Percentiles rank a stretch among this genome's conserved stretches.
These are phyloP conservation scores for Fusarium tanahbumbuense DNA, from an alignment of 2,329 filamentous ascomycete genomes.

Conservation along the genomic window DNA sequence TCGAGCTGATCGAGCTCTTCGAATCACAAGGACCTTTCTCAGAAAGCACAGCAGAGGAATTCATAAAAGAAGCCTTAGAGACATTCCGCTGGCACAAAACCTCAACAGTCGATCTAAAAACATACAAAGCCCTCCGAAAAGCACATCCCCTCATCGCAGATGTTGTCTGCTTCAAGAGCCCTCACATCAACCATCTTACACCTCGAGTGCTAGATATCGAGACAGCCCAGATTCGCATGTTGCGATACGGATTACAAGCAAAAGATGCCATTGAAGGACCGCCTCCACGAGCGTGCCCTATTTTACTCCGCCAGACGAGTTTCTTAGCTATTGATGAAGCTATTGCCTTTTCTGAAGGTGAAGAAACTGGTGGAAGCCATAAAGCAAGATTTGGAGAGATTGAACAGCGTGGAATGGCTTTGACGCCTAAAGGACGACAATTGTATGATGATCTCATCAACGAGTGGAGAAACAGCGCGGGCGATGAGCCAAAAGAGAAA, in stretches of 20 bases:
- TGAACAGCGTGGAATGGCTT: slow-evolving; percentile 63
- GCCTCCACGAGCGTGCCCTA: slow-evolving; percentile 56
- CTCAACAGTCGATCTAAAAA: slow-evolving; percentile 53
- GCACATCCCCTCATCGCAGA: slow-evolving; percentile 63
- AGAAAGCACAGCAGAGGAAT: slow-evolving; percentile 47
- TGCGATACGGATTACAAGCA: slow-evolving; percentile 52
- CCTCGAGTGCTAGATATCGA: slow-evolving; percentile 63
- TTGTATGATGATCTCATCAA: slow-evolving; percentile 60
- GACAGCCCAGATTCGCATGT: slow-evolving; percentile 58
- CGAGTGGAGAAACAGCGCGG: slow-evolving; percentile 38
- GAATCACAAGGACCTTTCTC: slow-evolving; percentile 50
- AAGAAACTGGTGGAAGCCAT: slow-evolving; percentile 52
- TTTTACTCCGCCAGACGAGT: slow-evolving; percentile 65
- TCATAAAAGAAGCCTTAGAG: slow-evolving; percentile 58
- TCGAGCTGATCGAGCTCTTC: slow-evolving; percentile 51
- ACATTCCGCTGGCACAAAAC: slow-evolving; percentile 61
- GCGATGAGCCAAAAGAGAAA: slow-evolving; percentile 23
- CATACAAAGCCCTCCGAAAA: slow-evolving; percentile 56
- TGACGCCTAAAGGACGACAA: slow-evolving; percentile 58
- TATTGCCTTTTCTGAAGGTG: slow-evolving; percentile 53
- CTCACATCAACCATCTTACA: slow-evolving; percentile 67
- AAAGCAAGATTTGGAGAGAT: slow-evolving; percentile 65
- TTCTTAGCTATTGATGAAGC: slow-evolving; percentile 63
- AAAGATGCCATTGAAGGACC: slow-evolving; percentile 66
- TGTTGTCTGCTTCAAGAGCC: slow-evolving; percentile 55